Conservation (phyloP, 768 basidiomycete species). For the Xerocomellus dryophilus region DNA sequence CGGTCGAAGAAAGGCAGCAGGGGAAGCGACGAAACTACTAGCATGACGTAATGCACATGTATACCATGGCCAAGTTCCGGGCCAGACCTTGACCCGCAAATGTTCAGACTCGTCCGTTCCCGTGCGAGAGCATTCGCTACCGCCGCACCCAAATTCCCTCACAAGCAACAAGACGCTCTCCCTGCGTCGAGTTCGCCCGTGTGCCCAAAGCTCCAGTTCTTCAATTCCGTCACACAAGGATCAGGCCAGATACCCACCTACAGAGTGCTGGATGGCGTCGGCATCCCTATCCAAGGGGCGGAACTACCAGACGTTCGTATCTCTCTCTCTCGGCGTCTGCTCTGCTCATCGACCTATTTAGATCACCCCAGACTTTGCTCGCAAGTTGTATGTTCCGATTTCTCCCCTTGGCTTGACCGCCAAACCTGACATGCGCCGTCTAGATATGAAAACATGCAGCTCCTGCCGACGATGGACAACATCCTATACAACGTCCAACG, state of each 20-base stretch:
- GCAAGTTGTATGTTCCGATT: constrained; percentile 46
- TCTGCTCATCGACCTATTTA: constrained; percentile 27
- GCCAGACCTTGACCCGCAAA: constrained; percentile 4
- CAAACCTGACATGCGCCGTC: neutral
- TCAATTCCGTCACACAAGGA: constrained; percentile 69
- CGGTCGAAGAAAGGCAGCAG: constrained; percentile 59
- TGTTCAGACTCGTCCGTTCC: constrained; percentile 13
- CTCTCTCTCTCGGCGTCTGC: neutral
- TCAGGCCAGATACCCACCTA: constrained; percentile 77
- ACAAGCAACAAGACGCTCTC: constrained; percentile 33
- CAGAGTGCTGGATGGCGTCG: constrained; percentile 79
- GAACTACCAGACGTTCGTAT: constrained; percentile 66
- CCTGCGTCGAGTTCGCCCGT: constrained; percentile 57
- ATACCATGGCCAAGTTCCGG: constrained; percentile 22
- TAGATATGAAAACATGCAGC: constrained; percentile 76
- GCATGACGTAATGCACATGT: constrained; percentile 14
- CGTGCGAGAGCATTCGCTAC: constrained; percentile 17
- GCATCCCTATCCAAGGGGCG: constrained; percentile 69
- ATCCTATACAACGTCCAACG: constrained; percentile 89
- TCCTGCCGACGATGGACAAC: constrained; percentile 82
- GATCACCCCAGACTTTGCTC: constrained; percentile 69
- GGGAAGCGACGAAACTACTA: constrained; percentile 65
- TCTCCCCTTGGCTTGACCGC: neutral
- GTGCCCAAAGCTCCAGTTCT: constrained; percentile 67
- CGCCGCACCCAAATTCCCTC: constrained; percentile 11